These are phyloP conservation scores for Pseudocercospora pini-densiflorae DNA, from an alignment of 2,329 filamentous ascomycete species.

Conservation along the genomic window DNA sequence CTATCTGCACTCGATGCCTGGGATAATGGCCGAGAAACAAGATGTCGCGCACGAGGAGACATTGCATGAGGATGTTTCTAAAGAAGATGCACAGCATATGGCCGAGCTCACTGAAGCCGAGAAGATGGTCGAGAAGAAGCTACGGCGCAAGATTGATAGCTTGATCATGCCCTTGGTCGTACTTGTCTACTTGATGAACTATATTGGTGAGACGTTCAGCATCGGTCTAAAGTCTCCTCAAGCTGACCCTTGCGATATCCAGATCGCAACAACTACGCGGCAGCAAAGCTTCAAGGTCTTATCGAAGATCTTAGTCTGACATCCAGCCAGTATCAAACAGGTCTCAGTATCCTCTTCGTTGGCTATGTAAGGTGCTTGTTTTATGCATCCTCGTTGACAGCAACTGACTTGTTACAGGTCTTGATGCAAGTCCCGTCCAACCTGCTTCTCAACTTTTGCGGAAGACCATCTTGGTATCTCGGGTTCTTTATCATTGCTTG, in stretches of 20 bases:
- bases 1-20: background rate
- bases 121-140: slow-evolving; percentile 53
- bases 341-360: slow-evolving; percentile 63
- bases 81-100: slow-evolving; percentile 33
- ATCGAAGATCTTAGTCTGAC: slow-evolving; percentile 63
- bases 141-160: slow-evolving; percentile 73
- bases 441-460: slow-evolving; percentile 70
- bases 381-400: no score
- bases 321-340: slow-evolving; percentile 66
- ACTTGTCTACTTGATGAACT: slow-evolving; percentile 57
- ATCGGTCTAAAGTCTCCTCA: no score
- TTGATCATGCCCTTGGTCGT: slow-evolving; percentile 72
- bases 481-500: slow-evolving; percentile 79
- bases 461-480: slow-evolving; percentile 63
- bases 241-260: background rate
- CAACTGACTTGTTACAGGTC: slow-evolving; percentile 26
- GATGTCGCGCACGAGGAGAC: slow-evolving; percentile 32
- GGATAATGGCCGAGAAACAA: slow-evolving; percentile 22
- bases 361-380: slow-evolving; percentile 49
- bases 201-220: slow-evolving; percentile 24
- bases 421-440: slow-evolving; percentile 63
- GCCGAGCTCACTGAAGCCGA: slow-evolving; percentile 38
- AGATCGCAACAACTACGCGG: slow-evolving; percentile 63
- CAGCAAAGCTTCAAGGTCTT: slow-evolving; percentile 67
- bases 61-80: slow-evolving; percentile 28